Percentiles rank a stretch among this genome's conserved stretches.
phyloP scores from a whole-genome alignment of 2,329 filamentous ascomycete genomes.

The Aspergillus sp. region DNA sequence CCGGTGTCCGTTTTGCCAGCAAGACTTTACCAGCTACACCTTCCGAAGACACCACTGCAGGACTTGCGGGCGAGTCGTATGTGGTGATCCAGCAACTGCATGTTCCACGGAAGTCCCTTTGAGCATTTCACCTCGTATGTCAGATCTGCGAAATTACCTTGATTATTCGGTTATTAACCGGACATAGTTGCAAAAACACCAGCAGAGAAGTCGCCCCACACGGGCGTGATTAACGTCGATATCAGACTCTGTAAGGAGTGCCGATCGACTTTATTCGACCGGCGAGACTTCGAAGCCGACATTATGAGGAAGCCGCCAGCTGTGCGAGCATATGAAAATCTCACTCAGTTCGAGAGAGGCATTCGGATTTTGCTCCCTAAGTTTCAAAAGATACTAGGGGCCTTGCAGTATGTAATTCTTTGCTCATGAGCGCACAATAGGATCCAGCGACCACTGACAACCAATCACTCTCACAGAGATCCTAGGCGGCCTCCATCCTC shows the following conservation, averaged over 20 bases:
- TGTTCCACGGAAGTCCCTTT: constrained; percentile 85
- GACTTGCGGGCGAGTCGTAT: constrained; percentile 90
- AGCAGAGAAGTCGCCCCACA: constrained; percentile 45
- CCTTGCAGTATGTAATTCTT: constrained; percentile 60
- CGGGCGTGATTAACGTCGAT: constrained; percentile 69
- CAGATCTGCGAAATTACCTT: not conserved
- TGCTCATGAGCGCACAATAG: not conserved
- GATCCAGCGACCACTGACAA: not conserved
- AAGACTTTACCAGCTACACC: constrained; percentile 91
- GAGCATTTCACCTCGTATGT: constrained; percentile 68
- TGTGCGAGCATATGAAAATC: constrained; percentile 77
- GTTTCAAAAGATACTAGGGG: constrained; percentile 75
- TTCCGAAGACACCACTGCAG: constrained; percentile 94
- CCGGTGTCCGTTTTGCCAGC: constrained; percentile 90
- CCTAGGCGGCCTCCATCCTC: constrained; percentile 65
- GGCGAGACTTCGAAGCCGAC: constrained; percentile 75
- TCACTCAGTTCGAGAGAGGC: constrained; percentile 83
- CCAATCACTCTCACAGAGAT: constrained; percentile 47
- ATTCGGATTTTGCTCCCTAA: constrained; percentile 79
- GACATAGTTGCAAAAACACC: constrained; percentile 38
- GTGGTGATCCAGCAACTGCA: constrained; percentile 77
- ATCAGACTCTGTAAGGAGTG: constrained; percentile 93
- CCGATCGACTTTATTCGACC: constrained; percentile 68
- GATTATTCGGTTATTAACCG: constrained; percentile 21
- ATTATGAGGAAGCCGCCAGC: constrained; percentile 69